These are phyloP conservation scores for Coemansia sp. DNA, from an alignment of 192 early-diverging fungal species.

Conservation along the genomic window DNA sequence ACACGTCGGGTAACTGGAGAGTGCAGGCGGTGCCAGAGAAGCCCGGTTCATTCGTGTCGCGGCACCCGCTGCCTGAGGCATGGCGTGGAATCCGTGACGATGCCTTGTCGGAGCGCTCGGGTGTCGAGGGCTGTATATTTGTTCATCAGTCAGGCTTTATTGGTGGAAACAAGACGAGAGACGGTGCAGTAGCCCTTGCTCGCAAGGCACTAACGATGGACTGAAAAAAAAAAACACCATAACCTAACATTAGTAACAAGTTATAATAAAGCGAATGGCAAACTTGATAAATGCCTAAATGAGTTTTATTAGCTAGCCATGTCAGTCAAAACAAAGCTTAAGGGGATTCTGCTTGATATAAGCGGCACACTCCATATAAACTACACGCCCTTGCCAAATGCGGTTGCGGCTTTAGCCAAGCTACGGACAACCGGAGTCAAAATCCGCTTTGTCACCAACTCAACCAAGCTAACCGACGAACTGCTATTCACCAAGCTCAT, in stretches of 20 bases:
- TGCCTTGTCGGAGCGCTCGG: conserved; percentile 71
- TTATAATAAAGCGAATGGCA: not conserved
- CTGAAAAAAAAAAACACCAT: not conserved
- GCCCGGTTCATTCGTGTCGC: conserved; percentile 62
- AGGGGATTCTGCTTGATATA: conserved; percentile 72
- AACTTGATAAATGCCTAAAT: not conserved
- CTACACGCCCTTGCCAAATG: conserved; percentile 59
- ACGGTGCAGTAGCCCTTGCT: conserved; percentile 65
- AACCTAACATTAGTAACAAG: not conserved
- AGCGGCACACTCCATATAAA: conserved; percentile 80
- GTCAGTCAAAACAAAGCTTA: conserved; percentile 11
- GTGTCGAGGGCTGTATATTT: conserved; percentile 80
- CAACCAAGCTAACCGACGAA: conserved; percentile 70
- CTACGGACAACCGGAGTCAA: conserved; percentile 60
- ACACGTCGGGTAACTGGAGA: conserved; percentile 68
- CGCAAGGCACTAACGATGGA: conserved; percentile 52
- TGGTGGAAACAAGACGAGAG: conserved; percentile 76
- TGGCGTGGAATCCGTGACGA: conserved; percentile 84
- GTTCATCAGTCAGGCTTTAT: conserved; percentile 86
- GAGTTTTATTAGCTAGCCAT: not conserved
- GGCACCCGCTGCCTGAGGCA: conserved; percentile 75
- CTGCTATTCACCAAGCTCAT: conserved; percentile 59
- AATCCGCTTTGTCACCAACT: conserved; percentile 82
- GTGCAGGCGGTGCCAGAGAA: conserved; percentile 68
- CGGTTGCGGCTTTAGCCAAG: conserved; percentile 61